Base-by-base conservation (phyloP, 108 stramenopile species). In the Hondaea fermentalgiana region DNA sequence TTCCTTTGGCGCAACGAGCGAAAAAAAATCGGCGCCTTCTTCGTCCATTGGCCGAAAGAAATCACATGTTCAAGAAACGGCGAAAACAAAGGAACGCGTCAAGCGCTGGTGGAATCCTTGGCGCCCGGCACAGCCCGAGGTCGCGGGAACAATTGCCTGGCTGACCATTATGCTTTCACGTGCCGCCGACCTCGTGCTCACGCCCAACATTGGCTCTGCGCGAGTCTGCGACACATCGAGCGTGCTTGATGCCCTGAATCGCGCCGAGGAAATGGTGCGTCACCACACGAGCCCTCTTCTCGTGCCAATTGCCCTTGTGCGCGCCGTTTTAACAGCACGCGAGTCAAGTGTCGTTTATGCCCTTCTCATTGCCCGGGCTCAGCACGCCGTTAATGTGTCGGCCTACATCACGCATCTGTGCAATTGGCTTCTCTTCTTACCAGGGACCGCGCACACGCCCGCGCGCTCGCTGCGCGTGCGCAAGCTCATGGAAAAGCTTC, bases 181-280 rank as follows among this genome's bases (percentile, higher is more conserved):
- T 14, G 64, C 64, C 25, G 64, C 64, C 8, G 64, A 69, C 5
- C 14, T 69, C 10, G 64, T 69, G 21, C 25, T 42, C 64, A 8
- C 17, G 10, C 35, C 42, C 64, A 1, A 12, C 8, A 6, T 28
- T 23, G 4, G 42, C 6, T 28, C 35, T 3, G 64, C 0, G 14
- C 8, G 25, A 8, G 64, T 69, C 42, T 69, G 64, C 64, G 64
- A 69, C 42, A 69, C 64, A 23, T 14, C 64, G 10, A 47, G 28
- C 28, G 23, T 28, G 12, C 51, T 83, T 23, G 76, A 83, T 12
- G 76, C 76, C 25, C 28, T 83, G 0, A 53, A 47, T 28, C n/a
- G 76, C n/a, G 76, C 76, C 14, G 76, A 83, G 51, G 76, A 83
- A 53, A 83, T 83, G 76, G 76, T 83, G n/a, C 76, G 76, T 35